phyloP scores from a whole-genome alignment of 495 filamentous ascomycete species.

The Aspergillus cavernicola region DNA sequence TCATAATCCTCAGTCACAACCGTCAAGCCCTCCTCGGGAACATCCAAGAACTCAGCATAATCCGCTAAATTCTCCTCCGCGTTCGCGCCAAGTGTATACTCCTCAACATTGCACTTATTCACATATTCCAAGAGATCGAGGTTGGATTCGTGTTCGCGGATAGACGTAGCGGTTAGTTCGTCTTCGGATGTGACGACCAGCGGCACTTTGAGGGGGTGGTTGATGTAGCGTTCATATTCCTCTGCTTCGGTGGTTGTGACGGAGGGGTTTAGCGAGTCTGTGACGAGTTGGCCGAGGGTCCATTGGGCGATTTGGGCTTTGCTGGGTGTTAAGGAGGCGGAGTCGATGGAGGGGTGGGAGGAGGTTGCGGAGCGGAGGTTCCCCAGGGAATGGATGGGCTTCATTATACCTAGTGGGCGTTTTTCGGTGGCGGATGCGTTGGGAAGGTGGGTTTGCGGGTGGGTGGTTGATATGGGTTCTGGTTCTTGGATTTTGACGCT shows the following conservation, averaged over 20 bases:
- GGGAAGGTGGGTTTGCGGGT: conserved; percentile 14
- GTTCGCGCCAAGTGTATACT: conserved; percentile 29
- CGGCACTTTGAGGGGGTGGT: conserved; percentile 83
- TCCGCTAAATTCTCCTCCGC: conserved; percentile 67
- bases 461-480: conserved; percentile 10
- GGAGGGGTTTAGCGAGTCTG: conserved; percentile 72
- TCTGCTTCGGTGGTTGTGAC: conserved; percentile 70
- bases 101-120: conserved; percentile 45
- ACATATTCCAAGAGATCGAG: conserved; percentile 74
- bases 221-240: conserved; percentile 88
- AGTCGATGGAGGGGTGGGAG: conserved; percentile 22
- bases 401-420: conserved; percentile 39
- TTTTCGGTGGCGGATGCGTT: conserved; percentile 33
- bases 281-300: conserved; percentile 81
- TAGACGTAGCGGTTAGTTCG: conserved; percentile 41
- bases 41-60: conserved; percentile 69
- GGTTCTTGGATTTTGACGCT: conserved; percentile 47
- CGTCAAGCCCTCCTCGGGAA: conserved; percentile 80
- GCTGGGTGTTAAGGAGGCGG: conserved; percentile 25
- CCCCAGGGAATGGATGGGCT: conserved; percentile 32
- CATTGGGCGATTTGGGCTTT: conserved; percentile 73
- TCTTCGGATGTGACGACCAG: conserved; percentile 76
- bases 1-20: conserved; percentile 76
- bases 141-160: conserved; percentile 43
- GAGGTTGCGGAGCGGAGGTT: conserved; percentile 18